Conservation (phyloP, 2,329 filamentous ascomycete species). For the Paraphaeosphaeria sporulosa region DNA sequence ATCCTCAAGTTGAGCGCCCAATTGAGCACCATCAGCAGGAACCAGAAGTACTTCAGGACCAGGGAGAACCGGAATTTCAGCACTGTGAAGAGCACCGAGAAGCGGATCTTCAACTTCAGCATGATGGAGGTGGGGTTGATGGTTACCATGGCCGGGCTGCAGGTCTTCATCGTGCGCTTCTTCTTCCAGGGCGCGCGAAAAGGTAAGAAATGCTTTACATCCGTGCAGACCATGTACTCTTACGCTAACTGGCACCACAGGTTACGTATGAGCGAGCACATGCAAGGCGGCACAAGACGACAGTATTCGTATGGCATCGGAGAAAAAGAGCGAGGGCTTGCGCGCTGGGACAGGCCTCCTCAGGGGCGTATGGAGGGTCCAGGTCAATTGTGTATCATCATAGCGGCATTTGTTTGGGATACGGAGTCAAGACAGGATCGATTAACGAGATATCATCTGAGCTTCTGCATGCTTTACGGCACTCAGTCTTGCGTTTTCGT, state of each 20-base stretch:
- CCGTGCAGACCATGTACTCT: neutral
- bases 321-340: neutral
- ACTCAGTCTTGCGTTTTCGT: neutral
- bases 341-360: neutral
- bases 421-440: constrained; percentile 9
- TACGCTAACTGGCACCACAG: constrained; percentile 6
- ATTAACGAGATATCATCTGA: constrained; percentile 11
- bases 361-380: constrained; percentile 10
- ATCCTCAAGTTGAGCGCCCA: constrained; percentile 94
- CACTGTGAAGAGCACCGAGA: constrained; percentile 95
- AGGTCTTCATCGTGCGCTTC: constrained; percentile 97
- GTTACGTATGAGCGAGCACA: constrained; percentile 11
- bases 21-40: constrained; percentile 90
- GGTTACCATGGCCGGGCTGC: constrained; percentile 91
- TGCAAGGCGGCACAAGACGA: neutral
- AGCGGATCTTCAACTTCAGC: constrained; percentile 96
- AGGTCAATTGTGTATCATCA: constrained; percentile 15
- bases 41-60: constrained; percentile 99
- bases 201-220: constrained; percentile 49
- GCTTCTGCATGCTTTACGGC: neutral
- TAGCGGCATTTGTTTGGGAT: constrained; percentile 11
- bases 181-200: constrained; percentile 93
- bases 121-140: constrained; percentile 92
- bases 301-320: neutral
- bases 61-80: constrained; percentile 99